A percentile compares a stretch with the other conserved stretches of the same genome.
Evolutionary conservation across 1,284 basidiomycete species (phyloP).

Genomic region (Sporisorium iseilematis-ciliati): DNA sequence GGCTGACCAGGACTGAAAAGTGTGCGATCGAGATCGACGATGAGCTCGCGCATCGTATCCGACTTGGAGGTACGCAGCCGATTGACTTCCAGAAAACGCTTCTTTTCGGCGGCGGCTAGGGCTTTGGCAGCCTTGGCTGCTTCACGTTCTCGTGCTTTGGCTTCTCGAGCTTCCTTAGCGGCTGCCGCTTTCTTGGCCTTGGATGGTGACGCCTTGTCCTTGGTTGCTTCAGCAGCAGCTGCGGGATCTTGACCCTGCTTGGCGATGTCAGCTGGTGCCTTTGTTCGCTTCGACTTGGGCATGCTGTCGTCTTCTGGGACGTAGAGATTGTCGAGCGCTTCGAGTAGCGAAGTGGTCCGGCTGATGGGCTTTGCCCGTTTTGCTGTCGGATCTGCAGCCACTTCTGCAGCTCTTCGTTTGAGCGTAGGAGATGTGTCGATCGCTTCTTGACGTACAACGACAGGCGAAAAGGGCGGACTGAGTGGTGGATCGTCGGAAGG

Average conservation of each 20-base stretch:
- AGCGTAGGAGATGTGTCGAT: conserved; percentile 14
- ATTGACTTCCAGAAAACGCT: conserved; percentile 48
- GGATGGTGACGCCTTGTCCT: not conserved
- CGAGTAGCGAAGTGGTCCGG: conserved; percentile 27
- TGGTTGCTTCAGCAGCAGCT: not conserved
- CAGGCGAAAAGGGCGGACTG: conserved; percentile 29
- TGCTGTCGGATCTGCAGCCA: not conserved
- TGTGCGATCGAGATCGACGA: conserved; percentile 42
- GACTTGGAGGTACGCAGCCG: conserved; percentile 43
- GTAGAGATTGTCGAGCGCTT: conserved; percentile 42
- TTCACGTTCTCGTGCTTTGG: conserved; percentile 37
- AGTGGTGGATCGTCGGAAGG: conserved; percentile 22
- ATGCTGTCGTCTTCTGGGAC: conserved; percentile 4
- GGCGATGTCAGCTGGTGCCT: not conserved
- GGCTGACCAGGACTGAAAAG: conserved; percentile 33
- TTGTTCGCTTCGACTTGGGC: not conserved
- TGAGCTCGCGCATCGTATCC: conserved; percentile 53
- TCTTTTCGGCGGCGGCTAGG: conserved; percentile 28
- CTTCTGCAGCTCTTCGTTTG: conserved; percentile 9
- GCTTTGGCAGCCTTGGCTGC: conserved; percentile 32
- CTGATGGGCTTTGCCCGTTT: conserved; percentile 14
- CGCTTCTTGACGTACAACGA: not conserved
- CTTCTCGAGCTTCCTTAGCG: conserved; percentile 26
- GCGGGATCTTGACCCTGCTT: not conserved
- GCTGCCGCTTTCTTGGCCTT: conserved; percentile 20